These are phyloP conservation scores for Wickerhamiella infanticola DNA, from an alignment of 1,139 yeast species.

Conservation along the genomic window DNA sequence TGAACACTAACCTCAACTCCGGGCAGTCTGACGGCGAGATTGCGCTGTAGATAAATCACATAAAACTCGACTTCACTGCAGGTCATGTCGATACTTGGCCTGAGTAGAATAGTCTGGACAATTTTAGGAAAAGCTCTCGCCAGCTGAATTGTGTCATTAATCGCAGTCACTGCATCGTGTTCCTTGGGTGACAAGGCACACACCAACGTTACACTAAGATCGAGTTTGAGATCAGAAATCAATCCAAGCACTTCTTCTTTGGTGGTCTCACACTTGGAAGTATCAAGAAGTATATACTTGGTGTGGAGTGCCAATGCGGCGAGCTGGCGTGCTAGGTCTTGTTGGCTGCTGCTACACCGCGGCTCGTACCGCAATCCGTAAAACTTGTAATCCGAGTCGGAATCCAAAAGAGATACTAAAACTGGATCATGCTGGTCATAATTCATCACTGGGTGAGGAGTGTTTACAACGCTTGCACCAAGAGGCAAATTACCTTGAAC, in stretches of 20 bases:
- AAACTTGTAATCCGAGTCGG: not conserved
- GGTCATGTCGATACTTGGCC: not conserved
- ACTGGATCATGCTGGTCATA: not conserved
- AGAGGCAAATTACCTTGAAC: not conserved
- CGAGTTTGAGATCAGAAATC: not conserved
- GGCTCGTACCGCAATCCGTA: not conserved
- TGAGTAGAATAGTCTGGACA: not conserved
- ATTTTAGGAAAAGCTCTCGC: not conserved
- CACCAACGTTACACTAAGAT: not conserved
- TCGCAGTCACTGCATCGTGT: not conserved
- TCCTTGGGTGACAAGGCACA: not conserved
- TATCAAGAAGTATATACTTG: not conserved
- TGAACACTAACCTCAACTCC: not conserved
- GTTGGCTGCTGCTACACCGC: not conserved
- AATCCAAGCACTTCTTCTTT: not conserved
- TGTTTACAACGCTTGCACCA: not conserved
- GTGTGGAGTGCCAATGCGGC: not conserved
- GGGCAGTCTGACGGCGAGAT: not conserved
- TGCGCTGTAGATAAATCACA: not conserved
- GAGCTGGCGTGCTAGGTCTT: not conserved
- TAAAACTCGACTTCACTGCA: not conserved
- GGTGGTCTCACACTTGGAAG: not conserved
- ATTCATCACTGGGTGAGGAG: not conserved
- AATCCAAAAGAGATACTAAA: not conserved
- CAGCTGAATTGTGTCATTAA: not conserved